Evolutionary conservation across 1,284 basidiomycete species (phyloP), one percentile per base, ranked within the genome.

Genomic region (Malassezia vespertilionis): DNA sequence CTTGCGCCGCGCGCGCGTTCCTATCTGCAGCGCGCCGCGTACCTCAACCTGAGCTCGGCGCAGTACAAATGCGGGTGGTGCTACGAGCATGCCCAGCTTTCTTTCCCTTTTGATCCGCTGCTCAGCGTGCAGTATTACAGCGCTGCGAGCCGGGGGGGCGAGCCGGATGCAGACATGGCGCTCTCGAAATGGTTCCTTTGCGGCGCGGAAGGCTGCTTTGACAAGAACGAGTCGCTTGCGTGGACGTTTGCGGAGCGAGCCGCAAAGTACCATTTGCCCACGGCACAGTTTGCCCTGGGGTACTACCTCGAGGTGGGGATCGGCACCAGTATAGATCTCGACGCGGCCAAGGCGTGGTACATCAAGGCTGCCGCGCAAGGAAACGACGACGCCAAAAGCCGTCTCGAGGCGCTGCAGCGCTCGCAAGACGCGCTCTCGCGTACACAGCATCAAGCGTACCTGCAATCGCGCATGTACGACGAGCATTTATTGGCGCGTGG

Each of bases 171-270:
- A 0, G 88, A 95, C 71, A 90, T 96, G 87, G 88, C 86, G 6
- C 76, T 93, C 37, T 82, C 79, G 72, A 93, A 90, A 72, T 93
- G 88, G 89, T 93, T 91, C 76, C 73, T 93, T 40, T 91, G 88
- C 68, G 86, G 86, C 0, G 80, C 80, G 0, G 82, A 85, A 28
- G 79, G 79, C 18, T 75, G 72, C 40, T 91, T 95, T 60, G 84
- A 86, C 22, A 89, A 89, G 73, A 87, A 93, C 71, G 89, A 95
- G 69, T 74, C 71, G 0, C 76, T 95, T 1, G 89, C 90, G 0
- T 81, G 80, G 60, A 85, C 82, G 0, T 95, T 93, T 74, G 89
- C 89, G 0, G 83, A 88, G 57, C 91, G 91, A 72, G 86, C 89
- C 0, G 87, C 88, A 0, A 74, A 76, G 44, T 83, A 82, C 56